Evolutionary conservation across 106 monocot species (phyloP), one percentile per base, ranked within the genome.

Genomic region (Posidonia australis): DNA sequence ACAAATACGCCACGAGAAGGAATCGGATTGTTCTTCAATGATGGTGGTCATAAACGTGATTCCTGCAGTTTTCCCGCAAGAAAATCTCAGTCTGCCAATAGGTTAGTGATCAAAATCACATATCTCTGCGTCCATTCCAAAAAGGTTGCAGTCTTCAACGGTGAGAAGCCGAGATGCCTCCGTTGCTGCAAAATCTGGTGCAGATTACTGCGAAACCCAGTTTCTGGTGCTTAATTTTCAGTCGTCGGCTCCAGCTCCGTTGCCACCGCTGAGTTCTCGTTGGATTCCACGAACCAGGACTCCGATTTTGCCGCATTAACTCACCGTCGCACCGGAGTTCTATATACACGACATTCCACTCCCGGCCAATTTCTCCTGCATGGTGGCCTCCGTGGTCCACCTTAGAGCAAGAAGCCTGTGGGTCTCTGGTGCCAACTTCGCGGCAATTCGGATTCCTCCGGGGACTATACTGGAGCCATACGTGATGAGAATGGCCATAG

Each of bases 341-440:
- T 44, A 0, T 66, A n/a, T n/a, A n/a, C n/a, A 52, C 42, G 14
- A 54, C 16, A 66, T 82, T 1, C 66, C 74, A 44, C 49, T 72
- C 42, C 76, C 80, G 23, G 2, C 74, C 30, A n/a, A 11, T 11
- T 47, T 74, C 53, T 67, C 70, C 26, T 69, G 73, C 47, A n/a
- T 73, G 46, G 46, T 13, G 24, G 81, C 81, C 24, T 69, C 73
- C 19, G 69, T 46, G 47, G 19, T 77, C 19, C 51, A 73, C 9
- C 18, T 81, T 10, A 43, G 77, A 20, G 17, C 48, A 14, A 46
- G 49, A 1, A 70, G 54, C 54, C 12, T 77, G 10, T 70, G 69
- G 66, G 51, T 46, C 60, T 13, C 53, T 4, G 81, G 77, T 0
- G 70, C 54, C 9, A 66, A 43, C 29, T 20, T 36, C 54, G 23